A percentile compares a stretch with the other conserved stretches of the same genome.
These are phyloP conservation scores for Cucurbitaria berberidis DNA, from an alignment of 2,329 filamentous ascomycete species.

Conservation along the genomic window DNA sequence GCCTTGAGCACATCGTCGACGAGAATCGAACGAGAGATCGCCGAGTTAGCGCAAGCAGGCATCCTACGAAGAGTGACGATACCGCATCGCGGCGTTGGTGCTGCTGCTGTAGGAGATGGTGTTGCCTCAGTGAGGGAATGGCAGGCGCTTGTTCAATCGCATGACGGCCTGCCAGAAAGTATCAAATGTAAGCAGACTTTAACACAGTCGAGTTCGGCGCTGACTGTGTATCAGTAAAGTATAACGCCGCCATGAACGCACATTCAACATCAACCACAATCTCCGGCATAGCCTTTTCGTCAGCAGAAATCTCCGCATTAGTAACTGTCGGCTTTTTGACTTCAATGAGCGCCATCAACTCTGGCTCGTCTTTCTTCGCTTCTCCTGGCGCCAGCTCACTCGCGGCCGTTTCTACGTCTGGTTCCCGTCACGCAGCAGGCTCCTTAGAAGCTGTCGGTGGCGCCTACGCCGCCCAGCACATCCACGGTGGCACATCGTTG, in stretches of 20 bases:
- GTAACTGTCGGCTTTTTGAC: conserved; percentile 73
- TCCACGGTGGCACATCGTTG: conserved; percentile 66
- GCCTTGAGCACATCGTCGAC: conserved; percentile 68
- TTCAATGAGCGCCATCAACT: conserved; percentile 41
- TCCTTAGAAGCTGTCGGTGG: conserved; percentile 73
- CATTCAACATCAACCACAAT: conserved; percentile 58
- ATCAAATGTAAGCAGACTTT: conserved; percentile 45
- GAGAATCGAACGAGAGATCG: conserved; percentile 70
- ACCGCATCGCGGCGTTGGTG: conserved; percentile 64
- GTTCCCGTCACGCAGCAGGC: conserved; percentile 69
- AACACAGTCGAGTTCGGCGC: neutral
- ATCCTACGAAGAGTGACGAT: conserved; percentile 67
- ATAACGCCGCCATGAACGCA: conserved; percentile 58
- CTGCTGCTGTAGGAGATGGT: conserved; percentile 67
- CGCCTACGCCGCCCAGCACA: conserved; percentile 66
- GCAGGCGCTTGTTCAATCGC: conserved; percentile 47
- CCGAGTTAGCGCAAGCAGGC: conserved; percentile 64
- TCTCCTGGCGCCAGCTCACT: conserved; percentile 53
- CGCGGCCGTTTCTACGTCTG: conserved; percentile 66
- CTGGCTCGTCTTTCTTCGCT: conserved; percentile 49
- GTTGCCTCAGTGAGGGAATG: conserved; percentile 63
- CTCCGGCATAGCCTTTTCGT: conserved; percentile 50
- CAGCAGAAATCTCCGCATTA: conserved; percentile 62
- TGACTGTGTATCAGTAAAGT: conserved; percentile 49
- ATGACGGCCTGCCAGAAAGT: conserved; percentile 29